Evolutionary conservation across 2,329 filamentous ascomycete genomes (phyloP).

Genomic region (Paecilomyces sp.): DNA sequence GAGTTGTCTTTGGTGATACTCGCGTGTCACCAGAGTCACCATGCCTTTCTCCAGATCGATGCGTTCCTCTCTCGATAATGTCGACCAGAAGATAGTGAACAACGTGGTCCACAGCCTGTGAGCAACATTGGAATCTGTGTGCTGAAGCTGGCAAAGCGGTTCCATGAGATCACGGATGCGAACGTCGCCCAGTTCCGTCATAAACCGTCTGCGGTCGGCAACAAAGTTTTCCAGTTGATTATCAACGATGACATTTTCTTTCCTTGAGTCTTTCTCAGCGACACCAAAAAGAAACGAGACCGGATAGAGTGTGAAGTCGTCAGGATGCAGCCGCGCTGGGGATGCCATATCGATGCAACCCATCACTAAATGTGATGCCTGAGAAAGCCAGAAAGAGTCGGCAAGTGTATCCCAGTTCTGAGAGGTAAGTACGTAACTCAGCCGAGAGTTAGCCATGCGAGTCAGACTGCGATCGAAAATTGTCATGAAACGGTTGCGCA

Average conservation of each 20-base stretch:
- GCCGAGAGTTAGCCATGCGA: slow-evolving; percentile 79
- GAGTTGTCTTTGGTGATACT: slow-evolving; percentile 89
- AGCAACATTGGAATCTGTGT: slow-evolving; percentile 72
- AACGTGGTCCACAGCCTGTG: slow-evolving; percentile 85
- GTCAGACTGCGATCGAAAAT: slow-evolving; percentile 95
- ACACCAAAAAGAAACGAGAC: slow-evolving; percentile 66
- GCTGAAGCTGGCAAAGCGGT: slow-evolving; percentile 84
- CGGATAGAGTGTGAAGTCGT: slow-evolving; percentile 75
- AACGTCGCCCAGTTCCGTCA: slow-evolving; percentile 74
- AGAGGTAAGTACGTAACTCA: slow-evolving; percentile 80
- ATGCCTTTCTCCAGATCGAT: slow-evolving; percentile 85
- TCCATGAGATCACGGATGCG: slow-evolving; percentile 84
- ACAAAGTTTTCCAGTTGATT: slow-evolving; percentile 76
- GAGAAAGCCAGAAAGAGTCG: slow-evolving; percentile 94
- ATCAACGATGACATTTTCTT: slow-evolving; percentile 64
- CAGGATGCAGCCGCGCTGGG: slow-evolving; percentile 67
- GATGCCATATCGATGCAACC: slow-evolving; percentile 82
- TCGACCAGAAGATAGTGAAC: slow-evolving; percentile 92
- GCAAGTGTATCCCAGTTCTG: slow-evolving; percentile 96
- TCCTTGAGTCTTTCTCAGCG: slow-evolving; percentile 63
- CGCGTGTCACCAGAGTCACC: slow-evolving; percentile 84
- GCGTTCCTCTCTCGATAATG: slow-evolving; percentile 78
- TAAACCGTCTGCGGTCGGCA: slow-evolving; percentile 71
- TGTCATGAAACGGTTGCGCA: slow-evolving; percentile 92
- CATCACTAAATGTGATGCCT: slow-evolving; percentile 87